These are phyloP conservation scores for Curvularia sp. DNA, from an alignment of 2,329 filamentous ascomycete genomes.

Conservation along the genomic window DNA sequence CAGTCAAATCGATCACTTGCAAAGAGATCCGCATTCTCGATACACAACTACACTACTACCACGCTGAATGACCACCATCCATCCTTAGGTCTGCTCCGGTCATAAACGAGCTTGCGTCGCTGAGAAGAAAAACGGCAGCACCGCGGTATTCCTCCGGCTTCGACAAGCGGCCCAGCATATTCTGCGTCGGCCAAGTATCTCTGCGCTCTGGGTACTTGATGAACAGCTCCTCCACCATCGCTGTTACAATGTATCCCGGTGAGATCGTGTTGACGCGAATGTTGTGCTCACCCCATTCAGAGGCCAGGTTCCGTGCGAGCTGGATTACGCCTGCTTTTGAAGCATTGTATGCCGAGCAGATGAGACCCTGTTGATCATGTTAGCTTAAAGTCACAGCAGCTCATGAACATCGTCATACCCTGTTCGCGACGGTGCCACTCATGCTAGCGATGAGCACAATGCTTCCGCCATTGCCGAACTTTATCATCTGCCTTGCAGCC, in stretches of 20 bases:
- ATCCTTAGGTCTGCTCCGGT: slow-evolving; percentile 50
- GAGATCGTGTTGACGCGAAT: slow-evolving; percentile 84
- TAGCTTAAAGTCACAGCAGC: slow-evolving; percentile 12
- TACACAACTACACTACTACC: slow-evolving; percentile 31
- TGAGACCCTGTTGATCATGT: slow-evolving; percentile 60
- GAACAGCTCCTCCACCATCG: slow-evolving; percentile 85
- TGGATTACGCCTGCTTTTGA: slow-evolving; percentile 78
- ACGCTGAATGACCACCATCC: slow-evolving; percentile 50
- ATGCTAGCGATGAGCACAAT: slow-evolving; percentile 70
- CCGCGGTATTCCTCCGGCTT: slow-evolving; percentile 48
- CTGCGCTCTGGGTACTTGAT: slow-evolving; percentile 71
- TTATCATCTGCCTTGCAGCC: slow-evolving; percentile 69
- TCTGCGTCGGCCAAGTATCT: slow-evolving; percentile 78
- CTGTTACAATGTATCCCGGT: slow-evolving; percentile 79
- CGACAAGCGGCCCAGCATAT: slow-evolving; percentile 70
- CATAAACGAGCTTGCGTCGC: slow-evolving; percentile 52
- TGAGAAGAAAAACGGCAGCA: slow-evolving; percentile 50
- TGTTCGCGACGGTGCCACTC: slow-evolving; percentile 67
- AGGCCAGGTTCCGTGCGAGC: slow-evolving; percentile 71
- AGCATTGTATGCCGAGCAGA: slow-evolving; percentile 76
- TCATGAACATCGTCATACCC: slow-evolving; percentile 57
- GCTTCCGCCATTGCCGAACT: slow-evolving; percentile 64
- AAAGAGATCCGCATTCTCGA: neutral
- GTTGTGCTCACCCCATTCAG: slow-evolving; percentile 74
- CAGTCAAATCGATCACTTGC: neutral